Percentiles rank a stretch among this genome's conserved stretches.
Evolutionary conservation across 2,329 filamentous ascomycete genomes (phyloP).

Genomic region (Fusarium proliferatum): DNA sequence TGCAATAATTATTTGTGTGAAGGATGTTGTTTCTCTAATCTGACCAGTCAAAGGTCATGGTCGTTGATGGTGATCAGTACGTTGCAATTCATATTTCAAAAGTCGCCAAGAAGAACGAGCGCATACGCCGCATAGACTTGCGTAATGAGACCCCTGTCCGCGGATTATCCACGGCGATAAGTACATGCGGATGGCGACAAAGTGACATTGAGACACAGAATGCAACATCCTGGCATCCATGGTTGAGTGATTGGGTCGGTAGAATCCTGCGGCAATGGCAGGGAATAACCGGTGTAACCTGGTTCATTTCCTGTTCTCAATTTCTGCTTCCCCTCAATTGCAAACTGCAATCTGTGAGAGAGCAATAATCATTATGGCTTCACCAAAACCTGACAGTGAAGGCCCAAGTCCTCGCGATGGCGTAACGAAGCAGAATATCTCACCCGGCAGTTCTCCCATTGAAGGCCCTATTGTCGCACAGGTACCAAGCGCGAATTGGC

Average conservation of each 20-base stretch:
- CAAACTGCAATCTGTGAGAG: background rate
- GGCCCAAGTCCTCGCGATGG: background rate
- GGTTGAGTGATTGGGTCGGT: background rate
- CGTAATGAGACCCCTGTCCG: background rate
- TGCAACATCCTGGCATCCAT: background rate
- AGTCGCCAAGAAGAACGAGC: too few relatives aligned
- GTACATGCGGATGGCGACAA: background rate
- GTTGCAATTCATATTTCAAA: too few relatives aligned
- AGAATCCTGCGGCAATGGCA: background rate
- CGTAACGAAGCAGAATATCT: background rate
- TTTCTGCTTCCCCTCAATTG: background rate
- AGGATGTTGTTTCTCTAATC: background rate
- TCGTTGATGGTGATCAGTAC: background rate
- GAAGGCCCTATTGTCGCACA: background rate
- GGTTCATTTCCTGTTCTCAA: background rate
- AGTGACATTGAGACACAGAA: background rate
- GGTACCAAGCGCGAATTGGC: background rate
- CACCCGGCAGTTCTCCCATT: background rate
- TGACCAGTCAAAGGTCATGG: background rate
- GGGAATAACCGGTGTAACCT: background rate
- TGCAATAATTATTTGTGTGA: rapidly evolving
- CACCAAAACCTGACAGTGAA: background rate
- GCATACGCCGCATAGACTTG: background rate
- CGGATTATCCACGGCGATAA: background rate
- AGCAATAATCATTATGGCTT: background rate